Conservation (phyloP, 1,284 basidiomycete genomes). For the Grifola frondosa region DNA sequence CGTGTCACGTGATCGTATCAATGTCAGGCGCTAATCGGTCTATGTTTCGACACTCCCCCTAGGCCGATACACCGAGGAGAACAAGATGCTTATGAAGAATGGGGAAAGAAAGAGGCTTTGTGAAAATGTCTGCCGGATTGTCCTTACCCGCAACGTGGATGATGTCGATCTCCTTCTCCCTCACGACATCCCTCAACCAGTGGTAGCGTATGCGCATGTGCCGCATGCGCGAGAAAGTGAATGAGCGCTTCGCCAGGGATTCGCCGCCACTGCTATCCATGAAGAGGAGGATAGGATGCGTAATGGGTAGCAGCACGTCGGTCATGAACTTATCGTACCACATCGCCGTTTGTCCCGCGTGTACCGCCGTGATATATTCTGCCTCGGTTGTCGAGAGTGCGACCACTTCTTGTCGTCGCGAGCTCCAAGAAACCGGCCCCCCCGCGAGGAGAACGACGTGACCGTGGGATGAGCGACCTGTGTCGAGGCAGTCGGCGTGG, state of each 20-base stretch:
- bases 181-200: constrained; percentile 5
- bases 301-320: background rate
- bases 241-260: constrained; percentile 1
- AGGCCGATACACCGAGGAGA: no score
- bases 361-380: constrained; percentile 14
- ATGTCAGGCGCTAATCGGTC: no score
- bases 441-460: constrained; percentile 8
- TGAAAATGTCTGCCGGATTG: constrained; percentile 7
- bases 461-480: constrained; percentile 9
- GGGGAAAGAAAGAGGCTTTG: constrained; percentile 1
- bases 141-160: constrained; percentile 1
- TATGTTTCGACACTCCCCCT: no score
- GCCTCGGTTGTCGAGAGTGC: constrained; percentile 16
- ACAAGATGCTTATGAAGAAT: no score
- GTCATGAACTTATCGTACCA: constrained; percentile 14
- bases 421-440: constrained; percentile 11
- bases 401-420: constrained; percentile 14
- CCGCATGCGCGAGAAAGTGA: constrained; percentile 2
- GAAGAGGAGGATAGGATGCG: no score
- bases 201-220: constrained; percentile 2
- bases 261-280: background rate
- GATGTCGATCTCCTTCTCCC: background rate
- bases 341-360: constrained; percentile 19
- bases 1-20: no score
- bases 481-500: constrained; percentile 24